phyloP scores from a whole-genome alignment of 2,329 filamentous ascomycete species.

The Mariannaea elegans region DNA sequence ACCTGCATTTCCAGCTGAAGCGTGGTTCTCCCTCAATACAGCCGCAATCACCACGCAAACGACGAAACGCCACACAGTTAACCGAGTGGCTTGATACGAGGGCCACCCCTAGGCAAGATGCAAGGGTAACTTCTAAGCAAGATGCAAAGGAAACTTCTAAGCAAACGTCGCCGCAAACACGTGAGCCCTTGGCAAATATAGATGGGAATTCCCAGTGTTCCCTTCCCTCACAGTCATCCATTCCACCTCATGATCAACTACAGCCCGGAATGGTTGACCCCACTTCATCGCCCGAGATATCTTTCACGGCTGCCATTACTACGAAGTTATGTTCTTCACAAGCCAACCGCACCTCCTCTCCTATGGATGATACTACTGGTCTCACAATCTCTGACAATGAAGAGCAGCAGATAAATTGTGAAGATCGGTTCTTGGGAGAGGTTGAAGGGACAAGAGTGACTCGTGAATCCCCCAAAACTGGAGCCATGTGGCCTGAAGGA shows the following conservation, averaged over 20 bases:
- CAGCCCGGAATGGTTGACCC: conserved; percentile 22
- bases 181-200: conserved; percentile 34
- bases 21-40: conserved; percentile 1
- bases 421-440: neutral
- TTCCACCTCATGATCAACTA: neutral
- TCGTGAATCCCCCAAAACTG: neutral
- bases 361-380: neutral
- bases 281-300: conserved; percentile 23
- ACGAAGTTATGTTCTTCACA: conserved; percentile 7
- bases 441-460: neutral
- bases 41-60: conserved; percentile 29
- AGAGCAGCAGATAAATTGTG: neutral
- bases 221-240: neutral
- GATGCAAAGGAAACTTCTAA: neutral
- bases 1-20: conserved; percentile 1
- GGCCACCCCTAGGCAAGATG: neutral
- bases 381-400: conserved; percentile 8
- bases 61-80: conserved; percentile 19
- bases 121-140: neutral
- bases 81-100: too few species aligned
- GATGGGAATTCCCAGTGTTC: conserved; percentile 35
- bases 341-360: neutral
- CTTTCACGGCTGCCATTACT: conserved; percentile 13
- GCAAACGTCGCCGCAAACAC: conserved; percentile 20
- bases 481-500: neutral